phyloP scores from a whole-genome alignment of 2,329 filamentous ascomycete species.

The Nemania diffusa region DNA sequence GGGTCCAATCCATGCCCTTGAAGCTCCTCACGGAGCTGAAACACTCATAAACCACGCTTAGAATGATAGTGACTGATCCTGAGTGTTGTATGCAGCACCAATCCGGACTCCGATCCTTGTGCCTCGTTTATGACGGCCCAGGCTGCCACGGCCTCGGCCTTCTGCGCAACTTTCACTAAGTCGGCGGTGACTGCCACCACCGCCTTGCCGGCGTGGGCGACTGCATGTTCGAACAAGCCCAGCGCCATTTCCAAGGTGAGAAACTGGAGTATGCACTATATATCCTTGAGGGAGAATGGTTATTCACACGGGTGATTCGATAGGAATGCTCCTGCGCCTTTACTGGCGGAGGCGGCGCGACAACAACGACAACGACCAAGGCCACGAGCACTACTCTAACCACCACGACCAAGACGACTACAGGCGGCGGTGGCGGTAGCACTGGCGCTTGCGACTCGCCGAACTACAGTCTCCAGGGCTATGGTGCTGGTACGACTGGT shows the following conservation, averaged over 20 bases:
- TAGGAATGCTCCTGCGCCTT: conserved; percentile 48
- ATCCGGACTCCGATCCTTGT: conserved; percentile 42
- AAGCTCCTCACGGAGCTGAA: background rate
- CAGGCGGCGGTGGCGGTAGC: conserved; percentile 29
- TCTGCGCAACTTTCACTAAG: conserved; percentile 50
- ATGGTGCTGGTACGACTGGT: conserved; percentile 55
- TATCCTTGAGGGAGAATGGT: background rate
- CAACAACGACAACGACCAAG: conserved; percentile 35
- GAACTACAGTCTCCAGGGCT: conserved; percentile 48
- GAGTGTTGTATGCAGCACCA: background rate
- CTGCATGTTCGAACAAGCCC: conserved; percentile 44
- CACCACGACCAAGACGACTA: conserved; percentile 35
- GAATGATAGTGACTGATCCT: background rate
- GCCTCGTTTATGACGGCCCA: conserved; percentile 50
- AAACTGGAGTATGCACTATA: background rate
- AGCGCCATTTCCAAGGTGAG: conserved; percentile 44
- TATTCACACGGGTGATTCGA: background rate
- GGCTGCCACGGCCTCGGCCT: conserved; percentile 47
- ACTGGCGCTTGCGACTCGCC: conserved; percentile 36
- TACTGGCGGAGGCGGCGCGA: conserved; percentile 38
- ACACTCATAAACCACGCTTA: background rate
- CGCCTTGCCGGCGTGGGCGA: conserved; percentile 41
- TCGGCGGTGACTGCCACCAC: conserved; percentile 44
- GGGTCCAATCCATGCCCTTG: too few species aligned
- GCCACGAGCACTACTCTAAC: conserved; percentile 35